Evolutionary conservation across 2,329 filamentous ascomycete genomes (phyloP).

Genomic region (Ascochyta fabae): DNA sequence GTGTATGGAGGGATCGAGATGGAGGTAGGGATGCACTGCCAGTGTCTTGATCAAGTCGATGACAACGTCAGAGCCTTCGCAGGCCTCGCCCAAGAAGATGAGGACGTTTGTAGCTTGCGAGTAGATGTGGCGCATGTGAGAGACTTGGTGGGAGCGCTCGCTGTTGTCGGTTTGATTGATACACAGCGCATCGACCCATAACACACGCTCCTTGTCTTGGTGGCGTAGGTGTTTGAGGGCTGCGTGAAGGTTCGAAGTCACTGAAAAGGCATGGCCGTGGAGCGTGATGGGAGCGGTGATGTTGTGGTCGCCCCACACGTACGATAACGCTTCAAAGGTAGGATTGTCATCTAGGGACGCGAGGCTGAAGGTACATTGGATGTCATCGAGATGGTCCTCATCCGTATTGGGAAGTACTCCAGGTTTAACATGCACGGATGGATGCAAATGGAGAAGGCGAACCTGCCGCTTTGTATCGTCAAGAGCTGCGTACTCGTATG

Average conservation of each 20-base stretch:
- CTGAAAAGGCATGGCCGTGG: constrained; percentile 1
- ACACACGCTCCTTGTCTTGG: not conserved
- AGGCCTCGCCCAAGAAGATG: not conserved
- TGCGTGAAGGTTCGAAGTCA: constrained; percentile 23
- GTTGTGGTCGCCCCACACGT: constrained; percentile 22
- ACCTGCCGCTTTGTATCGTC: not conserved
- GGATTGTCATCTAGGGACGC: not conserved
- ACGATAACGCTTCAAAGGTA: constrained; percentile 17
- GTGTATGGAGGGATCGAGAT: not conserved
- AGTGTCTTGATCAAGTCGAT: not conserved
- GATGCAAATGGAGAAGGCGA: constrained; percentile 6
- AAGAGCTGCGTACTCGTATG: not conserved
- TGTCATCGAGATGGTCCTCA: not conserved
- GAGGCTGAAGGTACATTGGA: not conserved
- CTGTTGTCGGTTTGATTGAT: constrained; percentile 25
- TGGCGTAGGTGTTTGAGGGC: constrained; percentile 20
- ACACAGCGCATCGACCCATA: constrained; percentile 32
- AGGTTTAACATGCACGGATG: not conserved
- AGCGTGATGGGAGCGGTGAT: constrained; percentile 6
- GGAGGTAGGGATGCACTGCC: not conserved
- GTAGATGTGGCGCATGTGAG: constrained; percentile 27
- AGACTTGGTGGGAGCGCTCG: constrained; percentile 25
- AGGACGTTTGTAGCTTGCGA: not conserved
- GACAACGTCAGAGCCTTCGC: not conserved
- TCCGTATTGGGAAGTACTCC: not conserved